phyloP scores from a whole-genome alignment of 2,329 filamentous ascomycete species.

The Talaromyces sp. region DNA sequence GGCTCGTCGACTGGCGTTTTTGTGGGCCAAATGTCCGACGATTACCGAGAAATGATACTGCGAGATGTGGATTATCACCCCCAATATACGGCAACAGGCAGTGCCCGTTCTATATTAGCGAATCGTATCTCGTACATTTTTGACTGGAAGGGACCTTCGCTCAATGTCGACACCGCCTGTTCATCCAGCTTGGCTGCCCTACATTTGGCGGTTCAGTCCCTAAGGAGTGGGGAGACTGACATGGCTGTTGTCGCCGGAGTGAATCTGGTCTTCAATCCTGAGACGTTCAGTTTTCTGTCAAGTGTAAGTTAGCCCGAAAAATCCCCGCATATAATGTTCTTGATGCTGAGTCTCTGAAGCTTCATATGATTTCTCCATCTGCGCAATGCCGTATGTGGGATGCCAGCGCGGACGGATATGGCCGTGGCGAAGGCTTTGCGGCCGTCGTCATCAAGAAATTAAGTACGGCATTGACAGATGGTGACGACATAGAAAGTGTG shows the following conservation, averaged over 20 bases:
- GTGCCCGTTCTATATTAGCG: slow-evolving; percentile 35
- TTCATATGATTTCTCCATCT: slow-evolving; percentile 50
- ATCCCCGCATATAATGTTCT: no score
- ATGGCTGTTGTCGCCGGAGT: slow-evolving; percentile 26
- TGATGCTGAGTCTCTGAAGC: slow-evolving; percentile 19
- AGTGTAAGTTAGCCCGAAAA: neutral
- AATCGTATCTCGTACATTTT: slow-evolving; percentile 43
- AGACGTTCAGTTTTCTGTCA: slow-evolving; percentile 28
- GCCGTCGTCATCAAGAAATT: slow-evolving; percentile 52
- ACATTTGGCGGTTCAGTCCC: slow-evolving; percentile 31
- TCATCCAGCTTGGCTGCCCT: slow-evolving; percentile 41
- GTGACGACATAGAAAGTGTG: slow-evolving; percentile 44
- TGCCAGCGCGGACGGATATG: slow-evolving; percentile 48
- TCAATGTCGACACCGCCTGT: slow-evolving; percentile 49
- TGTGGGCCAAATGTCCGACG: slow-evolving; percentile 24
- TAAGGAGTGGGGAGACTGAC: slow-evolving; percentile 27
- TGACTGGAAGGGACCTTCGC: slow-evolving; percentile 38
- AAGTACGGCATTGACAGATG: slow-evolving; percentile 46
- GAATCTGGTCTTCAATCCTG: slow-evolving; percentile 28
- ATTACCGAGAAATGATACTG: slow-evolving; percentile 23
- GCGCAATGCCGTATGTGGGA: slow-evolving; percentile 53
- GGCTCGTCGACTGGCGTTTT: slow-evolving; percentile 30
- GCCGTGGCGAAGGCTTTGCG: slow-evolving; percentile 53
- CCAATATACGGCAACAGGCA: slow-evolving; percentile 26
- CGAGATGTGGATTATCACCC: slow-evolving; percentile 19